Base-by-base conservation (phyloP, 306 rosid genomes). In the Citrullus mucosospermus region DNA sequence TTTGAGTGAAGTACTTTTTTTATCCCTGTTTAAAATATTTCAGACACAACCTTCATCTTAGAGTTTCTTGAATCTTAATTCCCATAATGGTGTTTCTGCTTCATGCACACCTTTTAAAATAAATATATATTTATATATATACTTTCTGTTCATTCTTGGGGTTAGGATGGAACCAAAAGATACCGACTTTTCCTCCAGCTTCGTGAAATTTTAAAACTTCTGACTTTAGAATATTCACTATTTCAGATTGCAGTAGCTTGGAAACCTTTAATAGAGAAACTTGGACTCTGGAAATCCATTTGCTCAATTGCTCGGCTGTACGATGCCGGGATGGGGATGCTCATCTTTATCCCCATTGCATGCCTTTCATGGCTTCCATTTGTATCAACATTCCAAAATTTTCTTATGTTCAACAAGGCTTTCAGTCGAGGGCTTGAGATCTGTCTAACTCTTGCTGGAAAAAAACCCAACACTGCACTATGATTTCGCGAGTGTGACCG, bases 371-470 rank as follows among this genome's bases (percentile, higher is more conserved):
- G 99, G 98, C 92, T 95, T 85, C 99, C 99, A 39, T 92, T 92
- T 81, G 88, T 95, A 44, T 92, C 99, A 1, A 92, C 97, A 6
- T 92, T 95, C 87, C 99, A 95, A 85, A 88, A 96, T 34, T 86
- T 97, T 75, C 97, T 95, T 85, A 92, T 92, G 97, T 95, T 92
- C 89, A 95, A 92, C 91, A 93, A 90, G 79, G 99, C 99, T 39
- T 95, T 95, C 86, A 91, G 98, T 81, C 88, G 98, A 68, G 99
- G 98, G 50, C 80, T 92, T 82, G 97, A 95, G 84, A 95, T 95
- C 78, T 92, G 97, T 53, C 88, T 95, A 5, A 90, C 91, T 81
- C 97, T 92, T 78, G 97, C 97, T 2, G 98, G 98, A 83, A 89
- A 95, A 90, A 92, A 92, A 80, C 91, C 90, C 75, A 92, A 95